These are phyloP conservation scores for Penicillium maclennaniae DNA, from an alignment of 495 filamentous ascomycete species.

Conservation along the genomic window DNA sequence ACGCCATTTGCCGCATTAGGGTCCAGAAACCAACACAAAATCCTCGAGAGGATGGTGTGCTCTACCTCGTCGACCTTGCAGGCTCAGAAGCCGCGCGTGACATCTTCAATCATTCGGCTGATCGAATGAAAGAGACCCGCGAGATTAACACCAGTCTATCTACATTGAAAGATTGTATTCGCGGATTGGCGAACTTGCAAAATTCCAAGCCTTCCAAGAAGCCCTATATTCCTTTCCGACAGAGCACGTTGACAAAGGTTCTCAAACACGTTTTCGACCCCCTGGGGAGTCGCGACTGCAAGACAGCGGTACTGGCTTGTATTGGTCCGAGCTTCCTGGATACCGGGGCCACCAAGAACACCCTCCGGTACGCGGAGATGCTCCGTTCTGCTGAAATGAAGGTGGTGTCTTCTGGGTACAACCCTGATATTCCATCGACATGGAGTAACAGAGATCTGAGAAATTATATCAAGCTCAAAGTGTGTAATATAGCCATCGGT, in stretches of 20 bases:
- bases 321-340: conserved; percentile 14
- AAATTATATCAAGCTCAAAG: conserved; percentile 9
- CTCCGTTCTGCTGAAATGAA: not conserved
- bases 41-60: conserved; percentile 29
- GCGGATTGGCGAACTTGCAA: conserved; percentile 11
- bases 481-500: not conserved
- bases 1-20: conserved; percentile 45
- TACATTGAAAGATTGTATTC: conserved; percentile 40
- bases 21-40: conserved; percentile 27
- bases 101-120: conserved; percentile 22
- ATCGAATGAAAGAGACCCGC: conserved; percentile 36
- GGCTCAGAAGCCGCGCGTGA: conserved; percentile 40
- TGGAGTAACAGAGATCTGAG: conserved; percentile 11
- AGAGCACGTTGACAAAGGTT: conserved; percentile 35
- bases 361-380: conserved; percentile 18
- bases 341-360: conserved; percentile 13
- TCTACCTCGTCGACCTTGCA: conserved; percentile 47
- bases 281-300: conserved; percentile 9
- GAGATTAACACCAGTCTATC: conserved; percentile 47
- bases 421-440: conserved; percentile 5
- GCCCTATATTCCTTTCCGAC: conserved; percentile 32
- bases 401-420: conserved; percentile 1
- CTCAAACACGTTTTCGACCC: conserved; percentile 32
- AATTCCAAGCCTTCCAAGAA: conserved; percentile 7
- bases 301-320: conserved; percentile 33